Base-by-base conservation (phyloP, 2,329 filamentous ascomycete species). In the Acarospora socialis region DNA sequence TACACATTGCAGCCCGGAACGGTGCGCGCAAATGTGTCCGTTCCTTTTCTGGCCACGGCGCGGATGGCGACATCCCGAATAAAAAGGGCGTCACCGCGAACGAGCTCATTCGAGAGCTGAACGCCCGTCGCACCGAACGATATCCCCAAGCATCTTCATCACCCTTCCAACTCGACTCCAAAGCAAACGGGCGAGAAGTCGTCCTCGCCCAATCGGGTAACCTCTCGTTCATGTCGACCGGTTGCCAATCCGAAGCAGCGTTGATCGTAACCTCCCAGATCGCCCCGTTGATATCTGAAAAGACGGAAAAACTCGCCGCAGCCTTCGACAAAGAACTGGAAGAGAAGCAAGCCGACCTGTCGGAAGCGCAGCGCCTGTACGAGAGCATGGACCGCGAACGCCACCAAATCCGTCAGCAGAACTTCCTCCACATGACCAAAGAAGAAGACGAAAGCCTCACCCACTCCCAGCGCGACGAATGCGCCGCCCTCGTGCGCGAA, bases 21-120 rank as follows among this genome's bases (percentile, higher is more conserved):
- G 82, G 84, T 34, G 83, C 87, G 12, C 76, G 84, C 26, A 93
- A 95, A 46, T 92, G 86, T 43, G 77, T 93, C 34, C 79, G 90
- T 58, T 65, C 76, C 61, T 55, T 83, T 61, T 55, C 86, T 52
- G 37, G 26, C 20, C 77, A 87, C 30, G 83, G 86, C 38, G 86
- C 86, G 3, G 73, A 77, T 3, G 80, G 83, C 1, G 77, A 92
- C 46, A 77, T 95, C 33, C 66, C 73, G 13, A 98, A 95, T 51
- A 65, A 73, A 32, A 73, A 82, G 35, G 82, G 84, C 17, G 68
- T 92, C 40, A 81, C 81, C 1, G 84, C 84, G 7, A 81, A 92
- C 46, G 78, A 87, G 41, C 64, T 93, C 32, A 83, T 93, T 44
- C 76, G 80, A 49, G 61, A 66, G 32, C 58, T 71, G 21, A 90